Conservation (phyloP, 768 basidiomycete species). For the Amanita subjunquillea region DNA sequence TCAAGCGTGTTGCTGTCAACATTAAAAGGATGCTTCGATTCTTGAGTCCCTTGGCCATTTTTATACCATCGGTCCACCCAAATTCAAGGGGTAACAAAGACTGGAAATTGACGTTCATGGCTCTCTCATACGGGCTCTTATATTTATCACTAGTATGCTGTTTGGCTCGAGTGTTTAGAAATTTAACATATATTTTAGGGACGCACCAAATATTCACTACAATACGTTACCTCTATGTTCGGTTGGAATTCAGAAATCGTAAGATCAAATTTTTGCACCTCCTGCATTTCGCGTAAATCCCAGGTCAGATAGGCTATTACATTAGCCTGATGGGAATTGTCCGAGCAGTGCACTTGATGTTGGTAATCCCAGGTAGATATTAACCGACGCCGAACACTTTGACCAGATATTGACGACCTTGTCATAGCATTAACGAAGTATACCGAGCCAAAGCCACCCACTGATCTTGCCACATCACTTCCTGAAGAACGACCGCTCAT, state of each 20-base stretch:
- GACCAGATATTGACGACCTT: background rate
- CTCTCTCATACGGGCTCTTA: conserved; percentile 38
- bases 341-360: conserved; percentile 44
- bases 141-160: conserved; percentile 34
- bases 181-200: conserved; percentile 24
- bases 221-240: conserved; percentile 53
- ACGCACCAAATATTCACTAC: conserved; percentile 47
- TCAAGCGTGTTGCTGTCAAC: conserved; percentile 12
- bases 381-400: background rate
- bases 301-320: conserved; percentile 61
- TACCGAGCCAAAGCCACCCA: conserved; percentile 32
- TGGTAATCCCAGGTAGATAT: conserved; percentile 50
- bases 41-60: conserved; percentile 61
- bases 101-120: conserved; percentile 57
- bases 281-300: background rate
- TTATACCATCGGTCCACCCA: conserved; percentile 39
- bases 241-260: conserved; percentile 62
- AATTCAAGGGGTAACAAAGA: conserved; percentile 30
- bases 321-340: conserved; percentile 41
- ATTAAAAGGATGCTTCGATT: conserved; percentile 44
- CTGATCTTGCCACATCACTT: conserved; percentile 11
- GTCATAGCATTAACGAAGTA: conserved; percentile 41
- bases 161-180: background rate
- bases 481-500: conserved; percentile 23
- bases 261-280: conserved; percentile 10